Evolutionary conservation across 768 basidiomycete genomes (phyloP), one percentile per base, ranked within the genome.

Genomic region (Trametes villosa): DNA sequence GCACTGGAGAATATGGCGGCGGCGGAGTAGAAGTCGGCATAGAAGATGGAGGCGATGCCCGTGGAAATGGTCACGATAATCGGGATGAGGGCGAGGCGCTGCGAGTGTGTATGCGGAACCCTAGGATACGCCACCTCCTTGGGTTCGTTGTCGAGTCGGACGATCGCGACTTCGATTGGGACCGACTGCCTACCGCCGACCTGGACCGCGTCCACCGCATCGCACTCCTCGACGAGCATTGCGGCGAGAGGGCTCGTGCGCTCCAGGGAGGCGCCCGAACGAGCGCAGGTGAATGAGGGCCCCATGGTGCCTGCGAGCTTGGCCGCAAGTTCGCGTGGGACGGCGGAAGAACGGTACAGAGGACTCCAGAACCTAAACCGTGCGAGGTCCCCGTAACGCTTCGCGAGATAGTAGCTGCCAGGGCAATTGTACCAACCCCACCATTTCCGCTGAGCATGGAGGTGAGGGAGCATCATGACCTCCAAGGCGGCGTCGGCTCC

Each of bases 381-480:
- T 34, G 60, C 60, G 17, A 62, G 27, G 27, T 62, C 42, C 17
- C 60, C 54, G 20, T 56, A 62, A 4, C 60, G 54, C 40, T 55
- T 54, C 6, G 60, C 54, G 18, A 62, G 48, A 18, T 62, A 29
- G 44, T 56, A 62, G 42, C 60, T 56, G 3, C 60, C 59, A 6
- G 59, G 59, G 11, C 47, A 53, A 26, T 61, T 61, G 59, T 61
- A 61, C 59, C 59, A 61, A 13, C 59, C 59, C 34, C 52, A 53
- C 52, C 52, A 61, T 38, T 50, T 61, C n/a, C 59, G 53, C 20
- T 48, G 34, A 22, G 52, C 38, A 41, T 61, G 45, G 17, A 61
- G 40, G 45, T 61, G 47, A 20, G 52, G 52, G 22, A 53, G 52
- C 52, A 53, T 61, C 59, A 61, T 61, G 18, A 42, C 59, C 8